Conservation (phyloP, 371 early-diverging fungal species). For the Mortierella sp. region DNA sequence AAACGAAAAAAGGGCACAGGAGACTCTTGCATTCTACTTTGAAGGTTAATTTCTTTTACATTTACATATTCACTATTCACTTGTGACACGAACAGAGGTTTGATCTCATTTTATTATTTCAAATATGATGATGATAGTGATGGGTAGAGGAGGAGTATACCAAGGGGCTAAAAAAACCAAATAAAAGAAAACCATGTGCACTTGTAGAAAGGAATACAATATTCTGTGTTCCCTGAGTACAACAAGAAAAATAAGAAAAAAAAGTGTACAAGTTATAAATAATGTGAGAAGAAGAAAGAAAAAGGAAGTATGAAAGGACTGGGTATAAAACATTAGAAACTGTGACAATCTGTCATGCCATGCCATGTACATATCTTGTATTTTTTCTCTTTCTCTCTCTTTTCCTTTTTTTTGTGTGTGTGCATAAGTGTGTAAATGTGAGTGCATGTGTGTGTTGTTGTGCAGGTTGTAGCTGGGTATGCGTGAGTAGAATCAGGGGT, state of each 20-base stretch:
- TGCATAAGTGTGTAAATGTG: too few species aligned
- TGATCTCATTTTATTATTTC: background rate
- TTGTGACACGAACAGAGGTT: too few species aligned
- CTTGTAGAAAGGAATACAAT: background rate
- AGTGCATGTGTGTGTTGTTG: too few species aligned
- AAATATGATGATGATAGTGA: background rate
- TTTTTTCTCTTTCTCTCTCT: background rate
- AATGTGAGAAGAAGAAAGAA: background rate
- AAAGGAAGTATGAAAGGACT: background rate
- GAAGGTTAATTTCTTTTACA: too few species aligned
- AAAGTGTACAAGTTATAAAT: background rate
- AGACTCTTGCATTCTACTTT: too few species aligned
- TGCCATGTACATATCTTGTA: constrained; percentile 7
- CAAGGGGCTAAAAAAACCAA: background rate
- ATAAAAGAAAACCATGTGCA: background rate
- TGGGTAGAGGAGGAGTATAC: background rate
- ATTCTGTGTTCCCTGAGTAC: too few species aligned
- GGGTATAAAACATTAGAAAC: constrained; percentile 20
- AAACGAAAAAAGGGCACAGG: too few species aligned
- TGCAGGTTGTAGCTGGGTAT: too few species aligned
- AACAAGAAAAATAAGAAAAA: background rate
- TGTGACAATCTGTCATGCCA: background rate
- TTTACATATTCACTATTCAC: too few species aligned
- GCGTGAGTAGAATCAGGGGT: too few species aligned
- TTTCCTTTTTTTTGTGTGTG: too few species aligned